A percentile compares a stretch with the other conserved stretches of the same genome.
Conservation (phyloP, 805 yeast species). For the Spencermartinsiella europaea region DNA sequence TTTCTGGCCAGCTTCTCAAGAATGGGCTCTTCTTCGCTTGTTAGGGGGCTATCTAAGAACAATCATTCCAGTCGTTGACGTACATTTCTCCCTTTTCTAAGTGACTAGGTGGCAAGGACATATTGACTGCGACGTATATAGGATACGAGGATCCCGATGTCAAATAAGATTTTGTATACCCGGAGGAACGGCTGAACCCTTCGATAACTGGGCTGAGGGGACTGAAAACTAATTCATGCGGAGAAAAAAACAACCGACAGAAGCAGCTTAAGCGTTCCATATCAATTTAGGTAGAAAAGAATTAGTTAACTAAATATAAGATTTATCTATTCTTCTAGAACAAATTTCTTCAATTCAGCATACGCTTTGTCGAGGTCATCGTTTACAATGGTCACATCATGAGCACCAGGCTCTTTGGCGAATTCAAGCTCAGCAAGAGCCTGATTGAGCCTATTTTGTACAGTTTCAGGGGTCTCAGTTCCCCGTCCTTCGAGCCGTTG, state of each 20-base stretch:
- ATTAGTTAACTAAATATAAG: no score
- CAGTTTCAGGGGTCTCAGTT: slow-evolving; percentile 84
- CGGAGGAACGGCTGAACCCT: no score
- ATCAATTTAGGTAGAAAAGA: no score
- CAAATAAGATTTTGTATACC: no score
- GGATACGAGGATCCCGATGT: no score
- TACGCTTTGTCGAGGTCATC: slow-evolving; percentile 91
- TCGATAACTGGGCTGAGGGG: no score
- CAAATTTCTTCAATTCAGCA: slow-evolving; percentile 65
- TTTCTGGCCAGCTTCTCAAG: slow-evolving; percentile 30
- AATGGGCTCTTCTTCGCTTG: slow-evolving; percentile 13
- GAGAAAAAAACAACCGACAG: no score
- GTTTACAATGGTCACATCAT: slow-evolving; percentile 82
- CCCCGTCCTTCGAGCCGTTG: slow-evolving; percentile 82
- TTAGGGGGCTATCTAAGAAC: neutral
- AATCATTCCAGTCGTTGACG: neutral
- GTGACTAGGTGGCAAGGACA: neutral
- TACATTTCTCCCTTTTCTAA: neutral
- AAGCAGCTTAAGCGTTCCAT: no score
- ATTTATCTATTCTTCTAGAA: slow-evolving; percentile 14
- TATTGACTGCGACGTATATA: no score
- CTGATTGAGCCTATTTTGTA: slow-evolving; percentile 78
- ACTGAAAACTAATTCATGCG: no score
- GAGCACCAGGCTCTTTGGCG: slow-evolving; percentile 79
- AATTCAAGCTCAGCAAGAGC: slow-evolving; percentile 87